A percentile compares a stretch with the other conserved stretches of the same genome.
Evolutionary conservation across 2,329 filamentous ascomycete genomes (phyloP).

Genomic region (Xylaria sp.): DNA sequence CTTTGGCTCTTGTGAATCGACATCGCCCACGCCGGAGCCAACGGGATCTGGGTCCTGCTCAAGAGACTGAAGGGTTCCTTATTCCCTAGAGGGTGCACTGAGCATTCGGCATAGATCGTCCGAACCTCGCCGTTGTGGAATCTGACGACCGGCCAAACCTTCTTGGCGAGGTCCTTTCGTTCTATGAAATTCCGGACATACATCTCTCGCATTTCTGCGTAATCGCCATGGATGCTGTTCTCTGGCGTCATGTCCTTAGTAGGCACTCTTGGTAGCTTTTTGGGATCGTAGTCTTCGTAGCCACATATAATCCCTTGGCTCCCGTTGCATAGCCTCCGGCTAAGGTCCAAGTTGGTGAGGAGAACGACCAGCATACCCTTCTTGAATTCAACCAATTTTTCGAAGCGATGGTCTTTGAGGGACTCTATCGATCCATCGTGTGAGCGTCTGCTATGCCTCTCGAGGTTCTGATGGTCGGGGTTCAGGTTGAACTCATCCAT

Average conservation of each 20-base stretch:
- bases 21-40: slow-evolving; percentile 70
- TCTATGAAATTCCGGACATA: slow-evolving; percentile 55
- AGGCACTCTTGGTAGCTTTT: slow-evolving; percentile 45
- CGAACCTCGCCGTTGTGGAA: slow-evolving; percentile 61
- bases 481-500: slow-evolving; percentile 57
- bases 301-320: slow-evolving; percentile 59
- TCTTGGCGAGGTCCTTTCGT: slow-evolving; percentile 43
- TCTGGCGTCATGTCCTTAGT: slow-evolving; percentile 37
- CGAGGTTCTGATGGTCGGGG: slow-evolving; percentile 44
- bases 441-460: slow-evolving; percentile 25
- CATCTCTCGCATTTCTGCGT: slow-evolving; percentile 51
- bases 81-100: slow-evolving; percentile 59
- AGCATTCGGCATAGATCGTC: slow-evolving; percentile 64
- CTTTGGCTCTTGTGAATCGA: slow-evolving; percentile 73
- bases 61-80: slow-evolving; percentile 59
- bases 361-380: slow-evolving; percentile 64
- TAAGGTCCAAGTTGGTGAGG: slow-evolving; percentile 60
- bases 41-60: slow-evolving; percentile 69
- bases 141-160: slow-evolving; percentile 62
- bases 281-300: slow-evolving; percentile 53
- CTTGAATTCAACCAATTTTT: slow-evolving; percentile 58
- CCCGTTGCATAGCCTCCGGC: slow-evolving; percentile 58
- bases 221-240: slow-evolving; percentile 51
- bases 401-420: slow-evolving; percentile 60
- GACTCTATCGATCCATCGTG: slow-evolving; percentile 46